Conservation (phyloP, 495 filamentous ascomycete species). For the Aspergillus funiculosus region DNA sequence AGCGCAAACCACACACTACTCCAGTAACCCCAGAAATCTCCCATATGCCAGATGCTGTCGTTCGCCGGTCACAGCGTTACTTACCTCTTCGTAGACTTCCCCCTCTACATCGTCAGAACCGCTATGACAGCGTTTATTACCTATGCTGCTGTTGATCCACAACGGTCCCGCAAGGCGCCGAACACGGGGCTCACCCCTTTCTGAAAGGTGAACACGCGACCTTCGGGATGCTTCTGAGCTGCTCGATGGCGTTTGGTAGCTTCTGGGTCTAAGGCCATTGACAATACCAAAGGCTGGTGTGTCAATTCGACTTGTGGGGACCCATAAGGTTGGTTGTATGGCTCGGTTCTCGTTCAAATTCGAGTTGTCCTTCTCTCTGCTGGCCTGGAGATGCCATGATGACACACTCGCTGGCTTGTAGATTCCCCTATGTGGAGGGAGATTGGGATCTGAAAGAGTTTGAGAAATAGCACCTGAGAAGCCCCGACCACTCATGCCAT, state of each 20-base stretch:
- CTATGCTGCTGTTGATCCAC: background rate
- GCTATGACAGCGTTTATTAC: background rate
- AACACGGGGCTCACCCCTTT: no score
- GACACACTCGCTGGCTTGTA: background rate
- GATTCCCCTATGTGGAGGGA: slow-evolving; percentile 4
- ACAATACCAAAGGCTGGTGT: background rate
- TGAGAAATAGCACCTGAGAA: background rate
- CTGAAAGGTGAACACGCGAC: no score
- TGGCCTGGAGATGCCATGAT: background rate
- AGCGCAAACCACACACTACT: background rate
- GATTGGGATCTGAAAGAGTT: slow-evolving; percentile 16
- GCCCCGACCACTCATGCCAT: background rate
- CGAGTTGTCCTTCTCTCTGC: background rate
- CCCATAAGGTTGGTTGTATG: no score
- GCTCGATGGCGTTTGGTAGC: background rate
- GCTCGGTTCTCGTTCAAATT: background rate
- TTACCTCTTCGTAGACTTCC: slow-evolving; percentile 27
- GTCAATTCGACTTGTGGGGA: no score
- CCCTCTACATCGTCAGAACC: slow-evolving; percentile 5
- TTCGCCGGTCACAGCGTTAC: slow-evolving; percentile 24
- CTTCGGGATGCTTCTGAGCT: background rate
- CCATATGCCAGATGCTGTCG: slow-evolving; percentile 1
- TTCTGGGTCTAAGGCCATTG: background rate
- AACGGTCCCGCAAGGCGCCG: background rate
- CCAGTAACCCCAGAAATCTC: background rate